phyloP scores from a whole-genome alignment of 2,329 filamentous ascomycete genomes.

The Phyllosticta citribraziliensis region DNA sequence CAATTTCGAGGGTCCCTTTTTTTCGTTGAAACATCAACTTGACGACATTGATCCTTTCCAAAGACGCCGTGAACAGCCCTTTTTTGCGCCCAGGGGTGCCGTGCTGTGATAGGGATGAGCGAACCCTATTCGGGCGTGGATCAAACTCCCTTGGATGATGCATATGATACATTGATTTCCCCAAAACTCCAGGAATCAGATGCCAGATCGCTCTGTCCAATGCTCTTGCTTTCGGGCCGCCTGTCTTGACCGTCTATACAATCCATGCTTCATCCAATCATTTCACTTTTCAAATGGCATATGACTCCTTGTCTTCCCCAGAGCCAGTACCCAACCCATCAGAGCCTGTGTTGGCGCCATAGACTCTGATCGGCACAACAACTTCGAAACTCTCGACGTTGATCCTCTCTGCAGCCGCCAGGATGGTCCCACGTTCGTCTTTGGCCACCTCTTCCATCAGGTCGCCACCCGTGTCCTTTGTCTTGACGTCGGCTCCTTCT shows the following conservation, averaged over 20 bases:
- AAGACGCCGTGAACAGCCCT: neutral
- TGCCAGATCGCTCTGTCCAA: neutral
- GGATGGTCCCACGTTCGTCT: constrained; percentile 68
- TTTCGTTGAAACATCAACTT: neutral
- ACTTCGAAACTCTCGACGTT: constrained; percentile 87
- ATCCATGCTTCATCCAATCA: neutral
- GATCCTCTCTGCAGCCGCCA: constrained; percentile 68
- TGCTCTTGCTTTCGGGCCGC: neutral
- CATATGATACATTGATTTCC: neutral
- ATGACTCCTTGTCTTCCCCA: constrained; percentile 21
- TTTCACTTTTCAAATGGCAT: constrained; percentile 19
- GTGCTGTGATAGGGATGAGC: neutral
- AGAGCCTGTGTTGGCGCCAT: constrained; percentile 45
- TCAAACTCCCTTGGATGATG: neutral
- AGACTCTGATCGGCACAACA: constrained; percentile 72
- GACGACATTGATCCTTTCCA: neutral
- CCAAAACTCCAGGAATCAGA: neutral
- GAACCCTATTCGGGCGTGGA: neutral
- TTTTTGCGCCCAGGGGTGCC: neutral
- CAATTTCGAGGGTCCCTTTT: neutral
- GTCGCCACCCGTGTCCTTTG: constrained; percentile 8
- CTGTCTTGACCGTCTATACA: neutral
- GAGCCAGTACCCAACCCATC: constrained; percentile 14
- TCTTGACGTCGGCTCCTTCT: constrained; percentile 17
- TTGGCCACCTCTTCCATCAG: constrained; percentile 71